Evolutionary conservation across 2,329 filamentous ascomycete genomes (phyloP), one percentile per base, ranked within the genome.

Genomic region (Aspergillus alliaceus): DNA sequence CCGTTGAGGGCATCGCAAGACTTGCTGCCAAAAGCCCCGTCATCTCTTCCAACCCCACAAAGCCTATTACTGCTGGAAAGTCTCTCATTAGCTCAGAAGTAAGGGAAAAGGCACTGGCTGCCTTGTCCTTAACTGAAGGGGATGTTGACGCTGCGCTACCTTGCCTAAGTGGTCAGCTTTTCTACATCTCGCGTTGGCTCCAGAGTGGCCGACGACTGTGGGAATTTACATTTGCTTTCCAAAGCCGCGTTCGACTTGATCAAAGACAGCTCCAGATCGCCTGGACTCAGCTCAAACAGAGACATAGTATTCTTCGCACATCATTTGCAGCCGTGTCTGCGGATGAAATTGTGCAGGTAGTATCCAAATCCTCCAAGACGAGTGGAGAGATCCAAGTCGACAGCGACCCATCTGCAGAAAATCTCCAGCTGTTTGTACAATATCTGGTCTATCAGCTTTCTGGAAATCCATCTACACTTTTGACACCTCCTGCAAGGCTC

Each of bases 261-360:
- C 15, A 9, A 15, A 39, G 29, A 4, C 29, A 34, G 11, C 15
- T 48, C 2, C 52, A 55, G n/a, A 9, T 4, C 12, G 49, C 57
- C 9, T 59, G 57, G 57, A 6, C 29, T 7, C 47, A 48, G 20
- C 57, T 59, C 15, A 53, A 59, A 34, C 32, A 31, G 14, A 52
- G 57, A 46, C 53, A 59, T 35, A 32, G 31, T 8, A 49, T 59
- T 24, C 57, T 59, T 42, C 57, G 57, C n/a, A 59, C 57, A 25
- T 34, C 48, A 12, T 59, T 59, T 11, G 48, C 42, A 15, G 57
- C 53, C 14, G 22, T 59, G 8, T 42, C 29, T 14, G 18, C 57
- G 14, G 20, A 12, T 12, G 47, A 59, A 27, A 18, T 56, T 6
- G 34, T 59, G 39, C 39, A 42, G 39, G 39, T 42, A 12, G 20